Evolutionary conservation across 148 eudicot species (phyloP), one percentile per base, ranked within the genome.

Genomic region (Chenopodium suecicum): DNA sequence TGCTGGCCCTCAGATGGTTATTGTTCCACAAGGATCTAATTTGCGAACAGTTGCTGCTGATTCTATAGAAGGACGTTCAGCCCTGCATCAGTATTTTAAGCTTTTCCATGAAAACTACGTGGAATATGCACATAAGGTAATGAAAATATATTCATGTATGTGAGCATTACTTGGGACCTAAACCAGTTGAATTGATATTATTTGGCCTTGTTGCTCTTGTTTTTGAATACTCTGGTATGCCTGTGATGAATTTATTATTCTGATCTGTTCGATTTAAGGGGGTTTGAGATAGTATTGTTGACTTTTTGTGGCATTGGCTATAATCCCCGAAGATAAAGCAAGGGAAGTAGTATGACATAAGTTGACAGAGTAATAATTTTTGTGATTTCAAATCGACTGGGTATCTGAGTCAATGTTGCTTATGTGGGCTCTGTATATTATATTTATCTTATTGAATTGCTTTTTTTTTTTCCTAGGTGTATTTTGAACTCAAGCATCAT

Each of bases 51-150:
- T 88, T 75, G 74, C 85, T 85, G 97, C 94, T 80, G 98, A 96
- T 89, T 91, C 99, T 63, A 94, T 96, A 76, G 99, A 96, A 79
- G 99, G 99, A 41, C 91, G 95, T 79, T 88, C 95, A 75, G 82
- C 91, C 80, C 89, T 96, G 88, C 99, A 94, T 87, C 94, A 94
- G 60, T 96, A 92, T 85, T 91, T 88, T 88, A 94, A 92, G 90
- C 92, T 94, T 81, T 96, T 96, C 77, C 97, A 94, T 87, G 99
- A 94, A 83, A 96, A 91, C 86, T 94, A 96, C 58, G 93, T 92
- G 82, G 98, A 94, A 85, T 96, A 96, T 86, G 98, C 88, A 7
- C 90, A 88, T 69, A 88, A 88, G 90, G 90, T 88, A 88, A 76
- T 12, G n/a, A 37, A 23, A 73, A 62, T 74, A 29, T 71, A 7